Evolutionary conservation across 2,329 filamentous ascomycete genomes (phyloP).

Genomic region (Trichoderma breve): DNA sequence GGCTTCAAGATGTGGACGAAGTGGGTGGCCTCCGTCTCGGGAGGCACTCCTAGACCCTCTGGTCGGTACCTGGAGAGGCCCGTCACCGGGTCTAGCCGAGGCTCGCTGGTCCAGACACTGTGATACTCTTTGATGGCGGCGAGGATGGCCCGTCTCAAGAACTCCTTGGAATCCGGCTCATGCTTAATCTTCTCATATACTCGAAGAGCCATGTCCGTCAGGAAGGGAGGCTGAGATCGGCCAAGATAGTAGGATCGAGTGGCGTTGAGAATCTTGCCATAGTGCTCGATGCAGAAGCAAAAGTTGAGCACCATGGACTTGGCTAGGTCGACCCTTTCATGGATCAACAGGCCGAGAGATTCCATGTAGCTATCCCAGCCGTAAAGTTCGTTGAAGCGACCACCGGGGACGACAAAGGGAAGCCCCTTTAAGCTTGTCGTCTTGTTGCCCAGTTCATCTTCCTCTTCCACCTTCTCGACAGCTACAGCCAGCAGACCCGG

Average conservation of each 20-base stretch:
- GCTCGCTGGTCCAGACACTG: constrained; percentile 78
- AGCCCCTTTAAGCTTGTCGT: constrained; percentile 73
- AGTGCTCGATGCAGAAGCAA: constrained; percentile 97
- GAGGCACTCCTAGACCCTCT: constrained; percentile 79
- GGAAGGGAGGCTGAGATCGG: constrained; percentile 91
- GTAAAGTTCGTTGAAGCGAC: constrained; percentile 96
- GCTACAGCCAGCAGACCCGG: constrained; percentile 87
- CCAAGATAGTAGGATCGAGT: constrained; percentile 94
- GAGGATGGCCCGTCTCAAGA: constrained; percentile 74
- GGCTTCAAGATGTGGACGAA: constrained; percentile 81
- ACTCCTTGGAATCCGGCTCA: constrained; percentile 75
- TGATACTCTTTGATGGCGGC: constrained; percentile 98
- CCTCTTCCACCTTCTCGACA: constrained; percentile 74
- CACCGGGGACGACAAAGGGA: constrained; percentile 95
- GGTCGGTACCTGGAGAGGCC: constrained; percentile 84
- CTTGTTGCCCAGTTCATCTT: constrained; percentile 57
- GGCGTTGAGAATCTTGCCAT: constrained; percentile 96
- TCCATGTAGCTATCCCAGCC: constrained; percentile 99
- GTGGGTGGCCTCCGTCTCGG: constrained; percentile 85
- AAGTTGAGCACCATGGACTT: constrained; percentile 97
- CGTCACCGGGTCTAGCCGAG: constrained; percentile 72
- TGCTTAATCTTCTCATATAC: constrained; percentile 93
- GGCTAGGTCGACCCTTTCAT: constrained; percentile 80
- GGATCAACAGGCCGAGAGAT: constrained; percentile 81
- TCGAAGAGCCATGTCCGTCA: constrained; percentile 94